phyloP scores from a whole-genome alignment of 1,284 basidiomycete species.

The Leccinum pachyderme region DNA sequence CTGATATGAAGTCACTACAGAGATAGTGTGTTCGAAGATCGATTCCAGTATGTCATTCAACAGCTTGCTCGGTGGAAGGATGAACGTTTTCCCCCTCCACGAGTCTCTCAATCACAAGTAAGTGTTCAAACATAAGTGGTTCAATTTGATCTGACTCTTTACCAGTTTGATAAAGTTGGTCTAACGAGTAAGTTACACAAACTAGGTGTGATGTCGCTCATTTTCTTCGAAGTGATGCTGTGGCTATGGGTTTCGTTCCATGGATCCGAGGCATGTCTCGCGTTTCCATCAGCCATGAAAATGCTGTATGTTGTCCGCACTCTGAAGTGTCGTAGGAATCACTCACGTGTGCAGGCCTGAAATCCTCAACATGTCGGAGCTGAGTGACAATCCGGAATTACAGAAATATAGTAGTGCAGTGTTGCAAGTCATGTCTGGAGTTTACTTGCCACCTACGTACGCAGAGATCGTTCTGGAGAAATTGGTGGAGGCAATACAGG shows the following conservation, averaged over 20 bases:
- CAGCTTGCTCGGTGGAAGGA: conserved; percentile 68
- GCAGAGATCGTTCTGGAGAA: conserved; percentile 57
- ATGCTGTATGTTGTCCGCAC: conserved; percentile 59
- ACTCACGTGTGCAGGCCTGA: conserved; percentile 54
- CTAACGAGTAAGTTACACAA: conserved; percentile 56
- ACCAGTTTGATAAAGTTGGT: conserved; percentile 82
- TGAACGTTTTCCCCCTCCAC: conserved; percentile 80
- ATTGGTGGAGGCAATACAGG: conserved; percentile 66
- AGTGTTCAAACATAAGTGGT: conserved; percentile 13
- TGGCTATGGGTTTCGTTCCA: conserved; percentile 80
- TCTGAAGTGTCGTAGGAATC: conserved; percentile 5
- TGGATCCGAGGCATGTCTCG: conserved; percentile 60
- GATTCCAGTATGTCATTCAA: conserved; percentile 52
- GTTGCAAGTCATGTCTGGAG: conserved; percentile 71
- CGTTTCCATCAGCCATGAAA: conserved; percentile 73
- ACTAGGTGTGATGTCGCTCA: conserved; percentile 11
- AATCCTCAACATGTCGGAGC: conserved; percentile 76
- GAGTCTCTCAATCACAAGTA: conserved; percentile 73
- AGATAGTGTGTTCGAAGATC: conserved; percentile 54
- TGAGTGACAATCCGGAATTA: conserved; percentile 74
- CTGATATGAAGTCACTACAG: conserved; percentile 36
- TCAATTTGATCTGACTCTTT: conserved; percentile 17
- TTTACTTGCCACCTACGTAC: conserved; percentile 62
- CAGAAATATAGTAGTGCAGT: conserved; percentile 72
- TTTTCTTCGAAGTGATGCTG: conserved; percentile 55